Base-by-base conservation (phyloP, 305 asterid genomes). In the Stenogyne calaminthoides region DNA sequence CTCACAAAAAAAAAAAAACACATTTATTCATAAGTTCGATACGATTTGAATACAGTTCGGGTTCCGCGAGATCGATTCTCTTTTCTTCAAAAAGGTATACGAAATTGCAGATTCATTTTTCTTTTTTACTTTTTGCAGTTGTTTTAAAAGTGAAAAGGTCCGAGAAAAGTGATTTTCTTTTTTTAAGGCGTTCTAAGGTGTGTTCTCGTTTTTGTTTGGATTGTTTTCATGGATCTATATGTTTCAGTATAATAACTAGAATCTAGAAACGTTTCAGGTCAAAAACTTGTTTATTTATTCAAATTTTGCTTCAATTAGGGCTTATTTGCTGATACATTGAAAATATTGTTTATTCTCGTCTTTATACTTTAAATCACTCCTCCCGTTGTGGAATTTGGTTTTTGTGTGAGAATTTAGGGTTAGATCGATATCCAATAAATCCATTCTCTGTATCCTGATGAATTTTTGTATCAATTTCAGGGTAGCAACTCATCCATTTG, bases 391-490 rank as follows among this genome's bases (percentile, higher is more conserved):
- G 22, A 9, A 20, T 71, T 68, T 61, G 9, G 11, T 32, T 72
- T 46, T 46, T 12, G 47, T 1, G 75, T 71, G 47, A 22, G 27
- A 9, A 15, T 70, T 25, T 12, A 2, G 66, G 12, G 70, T 78
- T 74, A 57, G 29, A 12, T 15, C 4, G 19, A 22, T 34, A 3
- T 49, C 22, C 56, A 6, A 49, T 47, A 12, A 14, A 25, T 9
- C 3, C 0, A 16, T 3, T n/a, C 14, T 72, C 16, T 51, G 15
- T 71, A 2, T 75, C 49, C 55, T 71, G 65, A 63, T 71, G 22
- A 62, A 4, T 54, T 57, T 74, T 67, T 8, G 49, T 40, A 18
- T 77, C 61, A 54, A 51, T 75, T 77, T 73, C 84, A 75, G 87
- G 83, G 70, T 40, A 36, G 55, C 5, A 9, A 39, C 58, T 59